Base-by-base conservation (phyloP, 768 basidiomycete species). In the Naematelia encephala region DNA sequence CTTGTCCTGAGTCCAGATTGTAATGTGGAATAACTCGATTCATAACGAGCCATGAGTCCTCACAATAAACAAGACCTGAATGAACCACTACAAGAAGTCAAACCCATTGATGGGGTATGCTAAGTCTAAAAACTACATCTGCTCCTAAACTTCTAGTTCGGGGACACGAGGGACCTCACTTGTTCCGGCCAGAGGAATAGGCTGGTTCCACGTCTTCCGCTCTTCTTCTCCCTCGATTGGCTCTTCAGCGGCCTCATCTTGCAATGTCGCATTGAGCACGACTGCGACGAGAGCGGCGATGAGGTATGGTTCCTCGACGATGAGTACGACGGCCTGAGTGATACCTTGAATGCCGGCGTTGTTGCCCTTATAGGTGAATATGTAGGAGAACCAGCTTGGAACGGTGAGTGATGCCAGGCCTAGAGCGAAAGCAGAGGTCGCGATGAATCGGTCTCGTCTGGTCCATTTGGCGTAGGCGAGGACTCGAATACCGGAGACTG, bases 381-480 rank as follows among this genome's bases (percentile, higher is more conserved):
- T 51, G 58, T 66, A 66, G 51, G 34, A 55, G 60, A 66, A 66
- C 57, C 58, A 66, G 27, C 29, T 56, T 16, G 61, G 64, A n/a
- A 65, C 63, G 13, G 45, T 50, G 28, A 66, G 57, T 34, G 56
- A 51, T 4, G 64, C 64, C 23, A 66, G 29, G 50, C 64, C 64
- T 4, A 66, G 54, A 23, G 64, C 64, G n/a, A 65, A 62, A 51
- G 45, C 51, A 29, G 29, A 27, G 5, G 63, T 65, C 12, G 63
- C 63, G 56, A 65, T 65, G 63, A 65, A 65, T 43, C 63, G 56
- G 29, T 66, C 64, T 12, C 64, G 52, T 51, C 64, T 43, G 10
- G 61, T 66, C 64, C 64, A 66, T 34, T 66, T 51, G 51, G 43
- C 39, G 52, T 66, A 65, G 8, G 55, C 60, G 34, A 65, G 44